Evolutionary conservation across 139 green algal genomes (phyloP).

Genomic region (Spirogloea muscicola): DNA sequence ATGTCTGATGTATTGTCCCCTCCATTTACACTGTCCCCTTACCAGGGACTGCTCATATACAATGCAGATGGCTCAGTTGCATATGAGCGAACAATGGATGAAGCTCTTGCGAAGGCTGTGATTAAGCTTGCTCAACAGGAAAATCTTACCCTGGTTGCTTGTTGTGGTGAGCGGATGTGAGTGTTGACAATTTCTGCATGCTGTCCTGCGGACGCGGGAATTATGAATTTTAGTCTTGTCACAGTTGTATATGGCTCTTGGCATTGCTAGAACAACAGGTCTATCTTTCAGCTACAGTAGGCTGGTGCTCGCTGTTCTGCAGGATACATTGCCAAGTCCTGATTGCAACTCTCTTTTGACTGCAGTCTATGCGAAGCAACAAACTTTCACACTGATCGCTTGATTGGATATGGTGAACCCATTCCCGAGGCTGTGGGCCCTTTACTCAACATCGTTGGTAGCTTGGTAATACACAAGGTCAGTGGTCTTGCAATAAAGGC

Average conservation of each 20-base stretch:
- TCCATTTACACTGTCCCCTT: too few relatives aligned
- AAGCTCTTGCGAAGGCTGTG: constrained; percentile 4
- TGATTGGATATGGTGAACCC: constrained; percentile 34
- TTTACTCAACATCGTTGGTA: constrained; percentile 9
- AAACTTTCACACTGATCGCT: constrained; percentile 18
- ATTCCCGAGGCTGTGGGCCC: constrained; percentile 21
- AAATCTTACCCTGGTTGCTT: constrained; percentile 16
- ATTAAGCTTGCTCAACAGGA: constrained; percentile 12
- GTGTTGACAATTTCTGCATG: constrained; percentile 1
- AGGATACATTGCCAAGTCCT: too few relatives aligned
- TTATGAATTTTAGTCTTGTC: neutral
- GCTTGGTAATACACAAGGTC: constrained; percentile 25
- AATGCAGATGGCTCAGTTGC: neutral
- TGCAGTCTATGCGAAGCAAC: constrained; percentile 19
- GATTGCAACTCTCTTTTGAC: too few relatives aligned
- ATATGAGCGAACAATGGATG: constrained; percentile 11
- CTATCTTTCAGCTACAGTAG: too few relatives aligned
- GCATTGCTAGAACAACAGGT: too few relatives aligned
- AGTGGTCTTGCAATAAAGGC: too few relatives aligned
- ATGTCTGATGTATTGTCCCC: too few relatives aligned
- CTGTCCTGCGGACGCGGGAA: neutral
- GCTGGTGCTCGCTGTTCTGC: too few relatives aligned
- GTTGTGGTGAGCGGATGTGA: constrained; percentile 26
- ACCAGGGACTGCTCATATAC: constrained; percentile 14
- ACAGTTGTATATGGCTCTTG: neutral